Evolutionary conservation across 2,329 filamentous ascomycete species (phyloP), one percentile per base, ranked within the genome.

Genomic region (Triangularia verruculosa): DNA sequence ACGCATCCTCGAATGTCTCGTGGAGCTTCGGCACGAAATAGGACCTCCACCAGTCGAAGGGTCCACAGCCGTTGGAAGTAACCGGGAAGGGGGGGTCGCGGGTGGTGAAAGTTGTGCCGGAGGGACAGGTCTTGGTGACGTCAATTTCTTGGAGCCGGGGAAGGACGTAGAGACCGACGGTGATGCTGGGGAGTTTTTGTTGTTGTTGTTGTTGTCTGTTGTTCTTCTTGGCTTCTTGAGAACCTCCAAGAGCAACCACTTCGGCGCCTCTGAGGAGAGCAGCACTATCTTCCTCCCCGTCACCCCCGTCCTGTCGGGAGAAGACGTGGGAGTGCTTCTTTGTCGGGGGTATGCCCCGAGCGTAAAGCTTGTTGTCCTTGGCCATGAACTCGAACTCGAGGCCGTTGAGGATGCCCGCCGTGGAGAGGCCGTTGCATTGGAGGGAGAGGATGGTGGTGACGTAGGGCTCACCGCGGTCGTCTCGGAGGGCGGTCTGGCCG

Each of bases 361-460:
- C 20, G n/a, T 58, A 30, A 7, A 52, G 22, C 12, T 58, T 58
- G 39, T 47, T 55, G 58, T 61, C 61, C 2, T 39, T 53, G 12
- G 63, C 39, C 13, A 11, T 28, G 24, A 63, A 66, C 12, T 61
- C 24, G 12, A 66, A 66, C 25, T 59, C 32, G 4, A 56, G 22
- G 1, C 61, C 58, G 43, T 57, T 57, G 17, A 66, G 13, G 28
- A 66, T 63, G 9, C 64, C 64, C 2, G 64, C 61, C 2, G 61
- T 63, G 5, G 58, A 32, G 5, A 63, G 24, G 8, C 64, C 61
- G 25, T 66, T 51, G 57, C 64, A 63, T 24, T 56, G 57, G 5
- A 66, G 13, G 3, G 64, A 66, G 30, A 57, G 63, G 17, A 66
- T 47, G 7, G 64, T 30, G 5, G 64, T 66, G 28, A 63, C 32